Conservation (phyloP, 257 asterid genomes). For the Voacanga thouarsii region DNA sequence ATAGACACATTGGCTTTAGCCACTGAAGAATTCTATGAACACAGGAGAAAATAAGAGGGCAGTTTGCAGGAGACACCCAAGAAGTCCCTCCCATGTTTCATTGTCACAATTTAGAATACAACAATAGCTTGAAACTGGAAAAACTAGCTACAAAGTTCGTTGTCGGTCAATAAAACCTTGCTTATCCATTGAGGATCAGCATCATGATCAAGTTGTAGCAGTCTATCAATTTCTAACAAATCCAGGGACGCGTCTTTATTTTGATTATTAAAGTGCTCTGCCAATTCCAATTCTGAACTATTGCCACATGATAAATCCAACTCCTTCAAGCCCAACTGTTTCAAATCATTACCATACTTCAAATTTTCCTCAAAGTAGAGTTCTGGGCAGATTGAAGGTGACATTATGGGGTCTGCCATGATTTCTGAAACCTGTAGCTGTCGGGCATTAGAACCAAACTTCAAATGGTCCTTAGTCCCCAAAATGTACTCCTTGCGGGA, state of each 20-base stretch:
- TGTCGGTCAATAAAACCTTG: background rate
- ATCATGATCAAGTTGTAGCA: background rate
- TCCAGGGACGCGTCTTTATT: background rate
- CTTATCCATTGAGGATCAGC: constrained; percentile 22
- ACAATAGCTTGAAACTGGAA: background rate
- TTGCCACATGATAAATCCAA: background rate
- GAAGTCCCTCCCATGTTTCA: too few species aligned
- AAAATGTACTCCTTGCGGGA: background rate
- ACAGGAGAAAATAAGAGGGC: background rate
- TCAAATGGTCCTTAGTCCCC: background rate
- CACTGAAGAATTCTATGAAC: background rate
- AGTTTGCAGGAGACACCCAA: too few species aligned
- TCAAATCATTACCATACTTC: constrained; percentile 19
- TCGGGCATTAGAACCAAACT: background rate
- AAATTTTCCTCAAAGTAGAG: constrained; percentile 23
- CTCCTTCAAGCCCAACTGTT: constrained; percentile 25
- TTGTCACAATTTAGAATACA: background rate
- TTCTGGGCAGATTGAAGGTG: constrained; percentile 16
- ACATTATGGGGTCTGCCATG: background rate
- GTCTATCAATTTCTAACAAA: background rate
- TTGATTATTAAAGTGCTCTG: background rate
- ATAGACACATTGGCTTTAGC: background rate
- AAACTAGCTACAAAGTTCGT: background rate
- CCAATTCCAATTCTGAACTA: background rate
- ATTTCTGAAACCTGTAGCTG: background rate